A percentile compares a stretch with the other conserved stretches of the same genome.
These are phyloP conservation scores for Lecanicillium sp. DNA, from an alignment of 2,329 filamentous ascomycete species.

Conservation along the genomic window DNA sequence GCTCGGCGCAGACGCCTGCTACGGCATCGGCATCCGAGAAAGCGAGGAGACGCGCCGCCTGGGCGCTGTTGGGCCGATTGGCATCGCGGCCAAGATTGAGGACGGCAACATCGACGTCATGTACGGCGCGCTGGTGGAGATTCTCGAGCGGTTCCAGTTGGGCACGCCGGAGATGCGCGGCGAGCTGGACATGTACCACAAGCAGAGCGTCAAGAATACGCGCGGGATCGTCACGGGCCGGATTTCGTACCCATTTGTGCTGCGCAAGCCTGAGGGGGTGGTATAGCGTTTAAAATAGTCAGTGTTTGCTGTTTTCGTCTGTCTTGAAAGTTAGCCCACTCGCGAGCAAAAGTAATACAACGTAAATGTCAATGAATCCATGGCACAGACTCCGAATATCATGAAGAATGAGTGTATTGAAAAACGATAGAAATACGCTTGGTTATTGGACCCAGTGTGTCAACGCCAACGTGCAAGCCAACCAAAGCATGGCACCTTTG, in stretches of 20 bases:
- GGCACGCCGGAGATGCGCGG: slow-evolving; percentile 21
- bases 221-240: slow-evolving; percentile 27
- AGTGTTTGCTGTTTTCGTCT: too few relatives aligned
- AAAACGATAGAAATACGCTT: too few relatives aligned
- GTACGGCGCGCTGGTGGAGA: slow-evolving; percentile 34
- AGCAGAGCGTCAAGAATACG: slow-evolving; percentile 27
- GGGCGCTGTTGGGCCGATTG: slow-evolving; percentile 28
- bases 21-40: slow-evolving; percentile 33
- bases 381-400: too few relatives aligned
- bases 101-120: slow-evolving; percentile 36
- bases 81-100: slow-evolving; percentile 40
- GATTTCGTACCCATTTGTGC: slow-evolving; percentile 3
- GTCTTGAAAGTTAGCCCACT: too few relatives aligned
- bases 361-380: too few relatives aligned
- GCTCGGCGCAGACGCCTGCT: slow-evolving; percentile 40
- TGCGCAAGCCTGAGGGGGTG: not conserved
- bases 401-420: too few relatives aligned
- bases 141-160: slow-evolving; percentile 34
- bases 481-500: too few relatives aligned
- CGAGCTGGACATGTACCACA: slow-evolving; percentile 24
- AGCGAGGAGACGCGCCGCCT: slow-evolving; percentile 27
- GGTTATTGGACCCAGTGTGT: too few relatives aligned
- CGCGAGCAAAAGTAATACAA: too few relatives aligned
- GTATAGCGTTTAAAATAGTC: too few relatives aligned
- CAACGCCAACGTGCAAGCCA: too few relatives aligned